Base-by-base conservation (phyloP, 2,329 filamentous ascomycete genomes). In the Blastomyces parvus region DNA sequence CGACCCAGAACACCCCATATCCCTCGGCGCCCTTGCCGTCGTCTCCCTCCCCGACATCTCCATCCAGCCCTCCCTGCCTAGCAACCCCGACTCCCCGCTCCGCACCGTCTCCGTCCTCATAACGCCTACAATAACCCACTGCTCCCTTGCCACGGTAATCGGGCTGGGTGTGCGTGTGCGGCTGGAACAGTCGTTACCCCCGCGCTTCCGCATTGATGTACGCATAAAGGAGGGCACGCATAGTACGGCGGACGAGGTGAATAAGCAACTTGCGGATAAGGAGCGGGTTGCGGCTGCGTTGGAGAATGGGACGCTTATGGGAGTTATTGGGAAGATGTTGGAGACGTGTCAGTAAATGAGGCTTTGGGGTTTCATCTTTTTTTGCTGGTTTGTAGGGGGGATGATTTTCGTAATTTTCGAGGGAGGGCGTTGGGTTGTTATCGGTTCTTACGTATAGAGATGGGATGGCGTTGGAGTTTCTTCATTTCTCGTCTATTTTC, bases 181-280 rank as follows among this genome's bases (percentile, higher is more conserved):
- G 30, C 83, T 99, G 30, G 92, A 97, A 78, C 89, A 96, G 74
- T 88, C 90, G 13, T 81, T 99, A 64, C 94, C 94, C 2, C 90
- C 94, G 42, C 89, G 93, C 71, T 99, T 94, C 75, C 86, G 94
- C 46, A 84, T 97, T 60, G 92, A 97, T 75, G 91, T 97, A 56
- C 85, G 88, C 70, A 96, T 97, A 76, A 97, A 97, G 76, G 89
- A 96, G 77, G 93, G 92, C 66, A 94, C 91, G n/a, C 94, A 97
- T 75, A 90, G 86, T 67, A 95, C 95, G 65, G 93, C 91, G 56
- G 91, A 96, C 66, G 91, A 96, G 74, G 91, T 97, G 61, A 97
- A 96, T 79, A 97, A 97, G 81, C 94, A 99, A 77, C 80, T 99
- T 53, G 90, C 87, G 42, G 94, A 99, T 78, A 99, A 97, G 81